Evolutionary conservation across 176 grass and related monocot species (phyloP).

Genomic region (Oryza glaberrima): DNA sequence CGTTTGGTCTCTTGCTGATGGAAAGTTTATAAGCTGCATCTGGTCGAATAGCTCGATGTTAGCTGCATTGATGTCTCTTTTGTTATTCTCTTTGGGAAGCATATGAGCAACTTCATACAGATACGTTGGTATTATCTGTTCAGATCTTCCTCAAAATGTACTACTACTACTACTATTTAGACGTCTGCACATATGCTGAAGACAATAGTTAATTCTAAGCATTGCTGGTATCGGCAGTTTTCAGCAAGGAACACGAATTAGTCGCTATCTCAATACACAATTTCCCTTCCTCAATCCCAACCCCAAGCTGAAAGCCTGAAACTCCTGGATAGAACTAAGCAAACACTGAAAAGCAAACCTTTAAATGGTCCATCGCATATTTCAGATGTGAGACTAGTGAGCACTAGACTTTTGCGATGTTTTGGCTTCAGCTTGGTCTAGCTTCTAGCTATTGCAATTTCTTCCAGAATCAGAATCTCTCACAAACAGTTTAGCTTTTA

Average conservation of each 20-base stretch:
- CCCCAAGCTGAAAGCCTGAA: neutral
- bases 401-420: neutral
- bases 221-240: neutral
- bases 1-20: neutral
- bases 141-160: neutral
- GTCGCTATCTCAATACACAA: neutral
- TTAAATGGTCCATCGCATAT: neutral
- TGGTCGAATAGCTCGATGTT: neutral
- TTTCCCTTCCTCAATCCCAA: neutral
- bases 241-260: neutral
- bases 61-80: neutral
- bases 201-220: neutral
- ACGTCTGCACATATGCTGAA: neutral
- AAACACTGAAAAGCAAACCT: neutral
- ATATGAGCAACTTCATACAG: neutral
- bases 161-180: neutral
- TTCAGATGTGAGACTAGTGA: slow-evolving; percentile 16
- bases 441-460: too few relatives aligned
- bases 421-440: neutral
- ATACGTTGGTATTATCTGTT: neutral
- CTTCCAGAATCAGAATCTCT: too few relatives aligned
- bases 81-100: neutral
- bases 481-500: too few relatives aligned
- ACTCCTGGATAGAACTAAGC: too few relatives aligned
- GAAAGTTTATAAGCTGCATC: neutral